phyloP scores from a whole-genome alignment of 2,329 filamentous ascomycete genomes.

The Curvularia hawaiiensis region DNA sequence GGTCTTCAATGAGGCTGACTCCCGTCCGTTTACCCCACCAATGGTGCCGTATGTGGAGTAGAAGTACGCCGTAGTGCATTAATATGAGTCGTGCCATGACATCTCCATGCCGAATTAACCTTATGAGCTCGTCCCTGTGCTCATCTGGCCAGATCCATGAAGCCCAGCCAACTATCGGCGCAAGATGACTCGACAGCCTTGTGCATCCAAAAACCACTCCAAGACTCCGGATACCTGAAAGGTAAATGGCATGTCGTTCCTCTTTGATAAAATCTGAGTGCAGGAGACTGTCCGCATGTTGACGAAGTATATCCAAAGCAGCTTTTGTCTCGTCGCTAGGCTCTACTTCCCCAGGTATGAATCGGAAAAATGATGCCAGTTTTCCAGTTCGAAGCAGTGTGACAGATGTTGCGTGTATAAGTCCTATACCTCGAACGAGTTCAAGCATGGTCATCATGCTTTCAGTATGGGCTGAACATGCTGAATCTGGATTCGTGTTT shows the following conservation, averaged over 20 bases:
- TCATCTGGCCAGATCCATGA: constrained; percentile 2
- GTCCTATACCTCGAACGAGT: not conserved
- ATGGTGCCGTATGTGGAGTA: constrained; percentile 10
- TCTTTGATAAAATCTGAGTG: not conserved
- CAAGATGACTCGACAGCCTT: not conserved
- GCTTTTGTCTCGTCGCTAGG: not conserved
- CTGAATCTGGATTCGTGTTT: not conserved
- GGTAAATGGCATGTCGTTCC: constrained; percentile 1
- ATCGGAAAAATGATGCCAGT: not conserved
- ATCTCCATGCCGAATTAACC: constrained; percentile 11
- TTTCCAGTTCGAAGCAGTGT: not conserved
- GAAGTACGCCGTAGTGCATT: constrained; percentile 17
- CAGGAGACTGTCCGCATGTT: not conserved
- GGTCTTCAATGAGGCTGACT: constrained; percentile 6
- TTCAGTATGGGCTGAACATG: not conserved
- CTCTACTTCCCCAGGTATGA: not conserved
- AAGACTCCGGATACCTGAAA: not conserved
- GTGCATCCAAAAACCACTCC: not conserved
- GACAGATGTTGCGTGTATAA: not conserved
- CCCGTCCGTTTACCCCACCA: constrained; percentile 16
- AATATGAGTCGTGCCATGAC: constrained; percentile 15
- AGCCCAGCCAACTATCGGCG: constrained; percentile 15
- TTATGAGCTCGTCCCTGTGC: constrained; percentile 6
- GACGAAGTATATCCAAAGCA: not conserved
- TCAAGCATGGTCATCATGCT: constrained; percentile 1